Base-by-base conservation (phyloP, 768 basidiomycete genomes). In the Serendipita indica region DNA sequence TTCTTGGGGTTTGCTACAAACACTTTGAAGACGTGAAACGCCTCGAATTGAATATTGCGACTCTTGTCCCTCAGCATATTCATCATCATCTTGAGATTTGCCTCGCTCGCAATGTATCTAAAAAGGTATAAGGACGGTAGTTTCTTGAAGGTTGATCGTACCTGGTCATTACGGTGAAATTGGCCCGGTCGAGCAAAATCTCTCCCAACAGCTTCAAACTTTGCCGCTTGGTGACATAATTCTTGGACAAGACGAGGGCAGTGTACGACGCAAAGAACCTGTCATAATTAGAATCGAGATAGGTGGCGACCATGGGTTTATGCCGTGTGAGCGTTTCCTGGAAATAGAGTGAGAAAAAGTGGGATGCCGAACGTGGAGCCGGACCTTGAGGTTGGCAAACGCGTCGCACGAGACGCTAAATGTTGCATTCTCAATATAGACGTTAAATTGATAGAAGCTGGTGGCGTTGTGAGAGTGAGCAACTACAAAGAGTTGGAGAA, bases 81-180 rank as follows among this genome's bases (percentile, higher is more conserved):
- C 96, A 99, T 99, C 90, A 99, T 96, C 85, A 94, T 89, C 83
- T 98, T 97, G 63, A 99, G 77, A 69, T 98, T 99, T 28, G 83
- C 85, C 68, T 97, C 96, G 66, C 84, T 84, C 6, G 89, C 81
- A 65, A 99, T 99, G 69, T 98, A 99, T 4, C 85, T 46, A 46
- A 20, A 20, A 13, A 16, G 27, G 14, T 12, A 13, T 14, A 12
- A 14, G 25, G 14, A 12, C 45, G 27, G 13, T n/a, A 46, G 13
- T 16, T n/a, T n/a, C 14, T 22, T 12, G 25, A 16, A 46, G 14
- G 25, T 12, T n/a, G 25, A 46, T 46, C 12, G 27, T 46, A 46
- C 45, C 45, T 80, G 0, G 96, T 98, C 96, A 99, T 99, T 67
- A 98, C 89, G 64, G 79, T 90, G 76, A 97, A 98, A 71, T 99